phyloP scores from a whole-genome alignment of 345 rosid species.

The Brassica carinata region DNA sequence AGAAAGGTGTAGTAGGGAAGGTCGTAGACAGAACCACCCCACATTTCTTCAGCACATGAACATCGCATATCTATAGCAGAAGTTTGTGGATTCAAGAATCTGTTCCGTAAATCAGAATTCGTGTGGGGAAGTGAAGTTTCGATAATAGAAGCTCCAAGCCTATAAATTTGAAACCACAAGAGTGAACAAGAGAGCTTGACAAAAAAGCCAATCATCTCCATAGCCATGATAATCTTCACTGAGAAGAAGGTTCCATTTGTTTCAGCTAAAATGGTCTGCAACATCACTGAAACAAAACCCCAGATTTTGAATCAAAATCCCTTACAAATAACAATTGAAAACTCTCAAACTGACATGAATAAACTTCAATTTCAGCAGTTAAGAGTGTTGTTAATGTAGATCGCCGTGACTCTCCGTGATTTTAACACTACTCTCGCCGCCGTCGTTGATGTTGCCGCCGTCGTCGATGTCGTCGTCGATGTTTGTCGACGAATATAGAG shows the following conservation, averaged over 20 bases:
- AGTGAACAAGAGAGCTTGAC: constrained; percentile 79
- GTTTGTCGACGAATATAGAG: not conserved
- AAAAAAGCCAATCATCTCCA: constrained; percentile 84
- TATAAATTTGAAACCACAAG: constrained; percentile 90
- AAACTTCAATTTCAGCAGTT: not conserved
- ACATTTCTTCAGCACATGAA: constrained; percentile 55
- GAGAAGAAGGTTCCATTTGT: constrained; percentile 58
- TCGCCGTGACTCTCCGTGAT: not conserved
- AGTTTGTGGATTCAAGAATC: constrained; percentile 74
- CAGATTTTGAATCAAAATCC: not conserved
- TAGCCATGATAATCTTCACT: constrained; percentile 71
- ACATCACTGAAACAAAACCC: not conserved
- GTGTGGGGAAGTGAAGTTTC: constrained; percentile 50
- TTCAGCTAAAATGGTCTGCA: constrained; percentile 63
- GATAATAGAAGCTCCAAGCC: constrained; percentile 68
- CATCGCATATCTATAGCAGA: constrained; percentile 50
- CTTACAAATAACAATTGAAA: not conserved
- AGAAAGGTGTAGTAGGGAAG: constrained; percentile 80
- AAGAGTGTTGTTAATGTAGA: not conserved
- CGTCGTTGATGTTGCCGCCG: no score
- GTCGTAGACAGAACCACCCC: constrained; percentile 78
- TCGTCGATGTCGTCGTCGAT: not conserved
- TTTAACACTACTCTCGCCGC: no score
- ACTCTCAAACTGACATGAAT: not conserved
- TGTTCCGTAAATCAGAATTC: constrained; percentile 71